Conservation (phyloP, 2,329 filamentous ascomycete species). For the Fusarium torulosum region DNA sequence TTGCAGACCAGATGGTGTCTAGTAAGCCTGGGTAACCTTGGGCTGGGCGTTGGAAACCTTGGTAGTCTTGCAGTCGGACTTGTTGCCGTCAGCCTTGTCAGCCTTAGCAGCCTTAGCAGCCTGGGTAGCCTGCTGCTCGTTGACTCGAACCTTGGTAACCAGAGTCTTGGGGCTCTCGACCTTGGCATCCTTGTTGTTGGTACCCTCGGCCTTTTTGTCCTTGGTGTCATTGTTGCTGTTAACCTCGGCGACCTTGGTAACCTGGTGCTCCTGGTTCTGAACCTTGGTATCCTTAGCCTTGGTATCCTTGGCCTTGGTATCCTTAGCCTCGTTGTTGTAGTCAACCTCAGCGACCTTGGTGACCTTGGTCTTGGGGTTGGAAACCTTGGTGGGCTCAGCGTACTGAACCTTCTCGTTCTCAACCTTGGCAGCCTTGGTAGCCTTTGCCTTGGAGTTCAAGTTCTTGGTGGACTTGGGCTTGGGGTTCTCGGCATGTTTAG, state of each 20-base stretch:
- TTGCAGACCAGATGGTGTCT: too few species aligned
- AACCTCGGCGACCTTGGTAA: not conserved
- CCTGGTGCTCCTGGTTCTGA: not conserved
- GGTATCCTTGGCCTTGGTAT: too few species aligned
- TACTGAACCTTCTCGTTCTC: not conserved
- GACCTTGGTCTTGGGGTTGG: not conserved
- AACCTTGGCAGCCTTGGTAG: slow-evolving; percentile 1
- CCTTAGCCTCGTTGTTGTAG: too few species aligned
- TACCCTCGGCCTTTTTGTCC: not conserved
- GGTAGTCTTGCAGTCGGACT: slow-evolving; percentile 6
- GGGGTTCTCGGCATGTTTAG: too few species aligned
- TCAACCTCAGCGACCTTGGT: not conserved
- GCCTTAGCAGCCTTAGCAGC: not conserved
- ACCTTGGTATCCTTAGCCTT: not conserved
- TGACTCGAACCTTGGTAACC: slow-evolving; percentile 5
- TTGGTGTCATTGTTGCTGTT: not conserved
- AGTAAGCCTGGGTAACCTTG: not conserved
- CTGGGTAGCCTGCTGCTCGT: slow-evolving; percentile 1
- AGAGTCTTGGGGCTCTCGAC: slow-evolving; percentile 6
- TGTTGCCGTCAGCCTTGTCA: not conserved
- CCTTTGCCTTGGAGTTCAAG: not conserved
- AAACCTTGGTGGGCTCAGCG: not conserved
- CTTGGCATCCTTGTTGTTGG: not conserved
- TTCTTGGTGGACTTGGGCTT: not conserved
- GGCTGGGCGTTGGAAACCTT: not conserved